Conservation (phyloP, 2,329 filamentous ascomycete species). For the Stachybotrys echinatus region DNA sequence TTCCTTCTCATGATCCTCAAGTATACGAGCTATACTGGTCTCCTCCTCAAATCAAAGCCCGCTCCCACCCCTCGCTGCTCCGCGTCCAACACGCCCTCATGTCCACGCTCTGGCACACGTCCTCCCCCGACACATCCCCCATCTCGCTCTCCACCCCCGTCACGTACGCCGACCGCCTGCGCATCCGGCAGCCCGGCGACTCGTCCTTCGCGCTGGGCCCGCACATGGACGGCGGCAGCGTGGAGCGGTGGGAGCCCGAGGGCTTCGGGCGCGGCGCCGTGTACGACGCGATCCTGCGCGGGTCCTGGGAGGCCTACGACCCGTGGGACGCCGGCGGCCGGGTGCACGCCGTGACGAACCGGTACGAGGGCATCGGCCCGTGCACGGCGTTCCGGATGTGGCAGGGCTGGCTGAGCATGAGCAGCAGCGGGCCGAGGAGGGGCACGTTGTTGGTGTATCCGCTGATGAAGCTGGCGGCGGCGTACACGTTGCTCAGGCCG, state of each 20-base stretch:
- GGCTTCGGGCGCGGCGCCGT: conserved; percentile 64
- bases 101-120: conserved; percentile 52
- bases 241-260: conserved; percentile 68
- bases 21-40: conserved; percentile 78
- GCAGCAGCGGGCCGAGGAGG: conserved; percentile 63
- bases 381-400: conserved; percentile 85
- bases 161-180: conserved; percentile 65
- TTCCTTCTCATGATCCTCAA: conserved; percentile 60
- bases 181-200: conserved; percentile 69
- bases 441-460: conserved; percentile 82
- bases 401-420: conserved; percentile 86
- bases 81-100: conserved; percentile 57
- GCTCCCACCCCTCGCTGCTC: conserved; percentile 61
- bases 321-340: conserved; percentile 73
- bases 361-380: conserved; percentile 76
- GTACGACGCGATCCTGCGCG: conserved; percentile 68
- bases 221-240: conserved; percentile 68
- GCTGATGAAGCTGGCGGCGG: conserved; percentile 66
- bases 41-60: conserved; percentile 59
- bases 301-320: conserved; percentile 76
- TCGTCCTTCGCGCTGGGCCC: conserved; percentile 65
- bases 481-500: conserved; percentile 76
- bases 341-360: conserved; percentile 62
- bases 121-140: conserved; percentile 34
- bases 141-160: conserved; percentile 53